Percentiles rank a stretch among this genome's conserved stretches.
These are phyloP conservation scores for Cercis canadensis DNA, from an alignment of 306 rosid species.

Conservation along the genomic window DNA sequence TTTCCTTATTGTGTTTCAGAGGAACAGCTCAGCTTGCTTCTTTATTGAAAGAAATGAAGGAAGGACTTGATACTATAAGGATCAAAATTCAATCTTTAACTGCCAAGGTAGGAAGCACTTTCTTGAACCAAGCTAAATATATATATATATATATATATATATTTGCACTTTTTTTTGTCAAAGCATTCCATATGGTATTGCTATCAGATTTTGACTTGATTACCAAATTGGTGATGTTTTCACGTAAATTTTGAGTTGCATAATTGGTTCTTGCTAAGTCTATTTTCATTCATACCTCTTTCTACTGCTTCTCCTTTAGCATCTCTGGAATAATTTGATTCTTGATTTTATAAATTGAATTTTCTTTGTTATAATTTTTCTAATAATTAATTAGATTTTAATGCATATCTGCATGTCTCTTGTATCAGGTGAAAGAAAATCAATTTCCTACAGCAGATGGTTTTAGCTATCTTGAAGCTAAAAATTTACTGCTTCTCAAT, in stretches of 20 bases:
- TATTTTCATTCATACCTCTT: background rate
- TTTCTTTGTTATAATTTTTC: background rate
- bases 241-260: constrained; percentile 8
- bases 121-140: background rate
- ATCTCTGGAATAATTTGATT: background rate
- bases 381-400: background rate
- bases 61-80: constrained; percentile 67
- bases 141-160: no score
- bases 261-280: background rate
- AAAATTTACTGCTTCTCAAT: constrained; percentile 74
- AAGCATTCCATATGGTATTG: no score
- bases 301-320: background rate
- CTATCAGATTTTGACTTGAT: background rate
- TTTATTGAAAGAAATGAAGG: constrained; percentile 83
- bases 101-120: constrained; percentile 57
- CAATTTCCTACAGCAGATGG: constrained; percentile 75
- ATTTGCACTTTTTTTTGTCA: no score
- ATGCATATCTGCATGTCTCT: constrained; percentile 13
- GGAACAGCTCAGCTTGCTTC: constrained; percentile 65
- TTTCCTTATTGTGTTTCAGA: constrained; percentile 39
- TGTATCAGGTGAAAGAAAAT: constrained; percentile 65
- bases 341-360: background rate
- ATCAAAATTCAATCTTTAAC: constrained; percentile 72
- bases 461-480: constrained; percentile 88
- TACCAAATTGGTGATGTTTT: background rate